A percentile compares a stretch with the other conserved stretches of the same genome.
Evolutionary conservation across 768 basidiomycete genomes (phyloP).

Genomic region (Calocera cornea): DNA sequence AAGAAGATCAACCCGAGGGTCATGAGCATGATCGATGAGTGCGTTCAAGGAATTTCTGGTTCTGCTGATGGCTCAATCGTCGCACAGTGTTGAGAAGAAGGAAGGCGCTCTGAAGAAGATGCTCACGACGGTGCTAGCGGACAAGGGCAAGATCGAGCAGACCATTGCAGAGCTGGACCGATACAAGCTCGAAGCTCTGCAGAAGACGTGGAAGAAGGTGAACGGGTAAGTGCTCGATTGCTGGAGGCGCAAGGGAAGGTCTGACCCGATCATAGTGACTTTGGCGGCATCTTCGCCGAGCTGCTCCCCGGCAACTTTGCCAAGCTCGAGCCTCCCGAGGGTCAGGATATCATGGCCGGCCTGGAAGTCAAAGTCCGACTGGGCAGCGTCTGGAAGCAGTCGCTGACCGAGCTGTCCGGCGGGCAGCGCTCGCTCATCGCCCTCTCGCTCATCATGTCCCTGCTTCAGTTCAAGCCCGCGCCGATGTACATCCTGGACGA

Average conservation of each 20-base stretch:
- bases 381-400: conserved; percentile 94
- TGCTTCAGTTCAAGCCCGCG: conserved; percentile 97
- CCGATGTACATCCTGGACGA: conserved; percentile 99
- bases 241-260: not conserved
- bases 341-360: conserved; percentile 84
- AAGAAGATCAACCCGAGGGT: conserved; percentile 94
- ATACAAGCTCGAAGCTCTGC: conserved; percentile 85
- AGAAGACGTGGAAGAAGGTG: conserved; percentile 94
- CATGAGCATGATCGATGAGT: conserved; percentile 93
- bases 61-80: not conserved
- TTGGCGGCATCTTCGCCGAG: conserved; percentile 91
- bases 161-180: conserved; percentile 87
- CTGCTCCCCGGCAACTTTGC: conserved; percentile 92
- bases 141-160: conserved; percentile 88
- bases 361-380: conserved; percentile 95
- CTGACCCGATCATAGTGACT: conserved; percentile 46
- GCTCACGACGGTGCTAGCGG: conserved; percentile 73
- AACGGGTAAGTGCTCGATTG: conserved; percentile 45
- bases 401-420: conserved; percentile 90
- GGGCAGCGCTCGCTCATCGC: conserved; percentile 98
- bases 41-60: conserved; percentile 18
- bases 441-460: conserved; percentile 92
- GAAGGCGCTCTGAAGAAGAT: conserved; percentile 79
- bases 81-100: conserved; percentile 75
- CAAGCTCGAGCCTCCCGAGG: conserved; percentile 86